Conservation (phyloP, 139 green algal species). For the Desmodesmus armatus region DNA sequence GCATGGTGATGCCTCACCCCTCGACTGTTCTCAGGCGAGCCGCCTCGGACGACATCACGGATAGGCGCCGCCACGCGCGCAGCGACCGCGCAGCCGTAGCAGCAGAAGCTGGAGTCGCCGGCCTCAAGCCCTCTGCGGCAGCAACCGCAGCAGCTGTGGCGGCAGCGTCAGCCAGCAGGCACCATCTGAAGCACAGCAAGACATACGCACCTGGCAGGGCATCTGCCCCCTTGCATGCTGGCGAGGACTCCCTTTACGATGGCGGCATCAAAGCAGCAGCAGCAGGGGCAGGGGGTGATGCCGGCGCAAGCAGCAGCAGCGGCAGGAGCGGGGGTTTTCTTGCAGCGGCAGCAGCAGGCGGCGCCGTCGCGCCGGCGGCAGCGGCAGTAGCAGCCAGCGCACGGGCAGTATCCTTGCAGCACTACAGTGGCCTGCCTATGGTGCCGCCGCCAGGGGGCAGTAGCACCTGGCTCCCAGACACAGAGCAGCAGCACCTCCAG, state of each 20-base stretch:
- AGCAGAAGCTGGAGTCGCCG: background rate
- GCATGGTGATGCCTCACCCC: background rate
- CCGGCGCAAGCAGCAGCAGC: background rate
- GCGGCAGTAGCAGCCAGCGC: too few species aligned
- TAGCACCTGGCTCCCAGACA: too few species aligned
- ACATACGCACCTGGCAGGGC: background rate
- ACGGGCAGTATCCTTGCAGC: too few species aligned
- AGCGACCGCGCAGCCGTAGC: background rate
- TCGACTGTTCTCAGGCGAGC: background rate
- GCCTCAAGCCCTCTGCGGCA: background rate
- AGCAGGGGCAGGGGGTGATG: background rate
- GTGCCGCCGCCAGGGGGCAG: too few species aligned
- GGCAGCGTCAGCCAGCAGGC: background rate
- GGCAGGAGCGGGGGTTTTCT: background rate
- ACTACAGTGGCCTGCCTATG: too few species aligned
- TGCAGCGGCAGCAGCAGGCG: background rate
- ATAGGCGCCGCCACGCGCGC: background rate
- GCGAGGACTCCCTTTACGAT: too few species aligned
- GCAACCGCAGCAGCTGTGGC: background rate
- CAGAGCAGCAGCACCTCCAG: too few species aligned
- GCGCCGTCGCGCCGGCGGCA: too few species aligned
- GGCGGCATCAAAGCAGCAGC: too few species aligned
- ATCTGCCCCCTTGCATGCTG: too few species aligned
- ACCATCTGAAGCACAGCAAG: background rate
- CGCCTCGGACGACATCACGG: conserved; percentile 2